A percentile compares a stretch with the other conserved stretches of the same genome.
Evolutionary conservation across 2,329 filamentous ascomycete genomes (phyloP).

Genomic region (Calonectria hongkongensis): DNA sequence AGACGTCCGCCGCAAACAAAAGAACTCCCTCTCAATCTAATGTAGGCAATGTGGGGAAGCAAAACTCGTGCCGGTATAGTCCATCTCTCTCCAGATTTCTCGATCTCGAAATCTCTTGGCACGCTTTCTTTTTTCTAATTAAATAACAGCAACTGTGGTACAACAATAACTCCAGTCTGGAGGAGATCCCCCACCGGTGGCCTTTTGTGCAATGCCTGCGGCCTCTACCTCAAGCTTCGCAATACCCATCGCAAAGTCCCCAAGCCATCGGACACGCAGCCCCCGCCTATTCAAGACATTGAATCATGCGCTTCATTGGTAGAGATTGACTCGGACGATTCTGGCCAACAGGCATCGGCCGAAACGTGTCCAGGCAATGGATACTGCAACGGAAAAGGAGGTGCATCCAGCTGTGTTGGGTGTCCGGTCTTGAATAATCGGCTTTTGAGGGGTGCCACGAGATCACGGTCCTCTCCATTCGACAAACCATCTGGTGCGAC

Average conservation of each 20-base stretch:
- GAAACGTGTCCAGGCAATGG: slow-evolving; percentile 1
- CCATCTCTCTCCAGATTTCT: neutral
- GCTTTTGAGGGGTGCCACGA: neutral
- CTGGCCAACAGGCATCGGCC: neutral
- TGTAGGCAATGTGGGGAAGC: slow-evolving; percentile 6
- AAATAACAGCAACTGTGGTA: neutral
- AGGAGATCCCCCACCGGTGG: slow-evolving; percentile 14
- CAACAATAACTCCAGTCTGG: slow-evolving; percentile 14
- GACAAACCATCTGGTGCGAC: neutral
- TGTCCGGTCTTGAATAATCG: slow-evolving; percentile 13
- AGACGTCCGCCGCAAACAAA: neutral
- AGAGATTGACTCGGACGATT: neutral
- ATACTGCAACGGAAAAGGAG: slow-evolving; percentile 8
- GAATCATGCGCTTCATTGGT: neutral
- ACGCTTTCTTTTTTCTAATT: neutral
- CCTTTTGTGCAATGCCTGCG: slow-evolving; percentile 14
- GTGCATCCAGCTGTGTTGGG: neutral
- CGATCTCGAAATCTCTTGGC: neutral
- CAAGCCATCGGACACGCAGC: neutral
- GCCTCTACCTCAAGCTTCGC: slow-evolving; percentile 21
- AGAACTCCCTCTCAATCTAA: neutral
- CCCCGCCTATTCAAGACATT: neutral
- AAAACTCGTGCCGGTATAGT: slow-evolving; percentile 15
- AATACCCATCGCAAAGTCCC: neutral
- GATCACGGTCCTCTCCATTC: neutral